Conservation (phyloP, 164 flowering plant species). For the Chimonanthus salicifolius region DNA sequence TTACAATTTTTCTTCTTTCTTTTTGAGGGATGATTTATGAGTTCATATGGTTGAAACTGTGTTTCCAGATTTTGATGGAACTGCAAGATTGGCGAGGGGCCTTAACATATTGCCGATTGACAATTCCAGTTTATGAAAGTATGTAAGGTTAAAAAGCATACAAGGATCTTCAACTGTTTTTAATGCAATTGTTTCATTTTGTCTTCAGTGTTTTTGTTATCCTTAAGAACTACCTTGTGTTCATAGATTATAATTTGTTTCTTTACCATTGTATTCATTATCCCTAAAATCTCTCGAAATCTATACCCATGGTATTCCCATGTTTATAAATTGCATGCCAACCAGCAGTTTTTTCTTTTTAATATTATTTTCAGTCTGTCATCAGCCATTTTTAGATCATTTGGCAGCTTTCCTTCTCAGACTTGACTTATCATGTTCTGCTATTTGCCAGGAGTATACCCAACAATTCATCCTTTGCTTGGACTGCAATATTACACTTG, state of each 20-base stretch:
- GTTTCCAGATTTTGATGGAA: conserved; percentile 67
- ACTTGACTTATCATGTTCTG: conserved; percentile 4
- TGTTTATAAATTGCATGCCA: background rate
- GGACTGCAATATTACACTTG: conserved; percentile 87
- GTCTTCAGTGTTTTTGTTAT: background rate
- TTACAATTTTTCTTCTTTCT: background rate
- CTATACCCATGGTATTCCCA: background rate
- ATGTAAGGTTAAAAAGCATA: conserved; percentile 20
- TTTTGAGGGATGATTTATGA: background rate
- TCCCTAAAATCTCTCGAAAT: background rate
- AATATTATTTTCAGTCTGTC: background rate
- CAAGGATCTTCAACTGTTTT: background rate
- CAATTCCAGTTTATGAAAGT: conserved; percentile 78
- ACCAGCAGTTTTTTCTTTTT: background rate
- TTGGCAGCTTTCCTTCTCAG: background rate
- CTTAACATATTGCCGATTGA: conserved; percentile 56
- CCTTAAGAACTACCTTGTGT: background rate
- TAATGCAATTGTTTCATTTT: background rate
- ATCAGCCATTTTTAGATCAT: background rate
- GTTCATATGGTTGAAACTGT: background rate
- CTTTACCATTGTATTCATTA: background rate
- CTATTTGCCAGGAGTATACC: conserved; percentile 64
- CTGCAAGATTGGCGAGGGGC: conserved; percentile 77
- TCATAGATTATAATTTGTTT: background rate
- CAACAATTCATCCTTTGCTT: conserved; percentile 65